Base-by-base conservation (phyloP, 73 alveolate genomes). In the Urostyla sp. region DNA sequence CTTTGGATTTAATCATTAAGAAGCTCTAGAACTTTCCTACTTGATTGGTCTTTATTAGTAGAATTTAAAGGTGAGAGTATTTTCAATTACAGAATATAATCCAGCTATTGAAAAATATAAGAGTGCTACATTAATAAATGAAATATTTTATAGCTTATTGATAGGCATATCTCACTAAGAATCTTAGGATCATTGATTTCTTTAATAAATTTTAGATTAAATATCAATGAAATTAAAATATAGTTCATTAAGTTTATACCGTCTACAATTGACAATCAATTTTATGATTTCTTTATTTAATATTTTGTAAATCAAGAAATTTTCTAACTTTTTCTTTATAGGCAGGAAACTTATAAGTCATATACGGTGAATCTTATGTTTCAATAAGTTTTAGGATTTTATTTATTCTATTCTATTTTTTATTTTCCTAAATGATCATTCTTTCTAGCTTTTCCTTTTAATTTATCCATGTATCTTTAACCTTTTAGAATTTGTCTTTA, bases 61-160 rank as follows among this genome's bases (percentile, higher is more conserved):
- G 28, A 40, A 63, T n/a, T n/a, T n/a, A 28, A 16, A 63, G 10
- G 21, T 63, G 44, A 63, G 60, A 63, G 44, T 63, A 40, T 63
- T 63, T 16, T 43, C 79, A 1, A 63, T 63, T 6, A 38, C 36
- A 20, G 79, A 63, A 40, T 63, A 38, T 43, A 63, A 63, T 63
- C 79, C 79, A 10, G 79, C 79, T 37, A 43, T 43, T 20, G 79
- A 63, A 31, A 63, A 63, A 43, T 2, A 43, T 20, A 34, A 38
- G 28, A 63, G 61, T 37, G 79, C 61, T 21, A 40, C 27, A 43
- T 16, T 63, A 23, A 7, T 63, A 13, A 38, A 40, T 50, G 21
- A 37, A 43, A 18, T 63, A 6, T 63, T 43, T 23, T 48, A 63
- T 1, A 18, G 44, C 53, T 37, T 63, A 30, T 8, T 63, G 13